A percentile compares a stretch with the other conserved stretches of the same genome.
Conservation (phyloP, 306 rosid species). For the Ormosia semicastrata region DNA sequence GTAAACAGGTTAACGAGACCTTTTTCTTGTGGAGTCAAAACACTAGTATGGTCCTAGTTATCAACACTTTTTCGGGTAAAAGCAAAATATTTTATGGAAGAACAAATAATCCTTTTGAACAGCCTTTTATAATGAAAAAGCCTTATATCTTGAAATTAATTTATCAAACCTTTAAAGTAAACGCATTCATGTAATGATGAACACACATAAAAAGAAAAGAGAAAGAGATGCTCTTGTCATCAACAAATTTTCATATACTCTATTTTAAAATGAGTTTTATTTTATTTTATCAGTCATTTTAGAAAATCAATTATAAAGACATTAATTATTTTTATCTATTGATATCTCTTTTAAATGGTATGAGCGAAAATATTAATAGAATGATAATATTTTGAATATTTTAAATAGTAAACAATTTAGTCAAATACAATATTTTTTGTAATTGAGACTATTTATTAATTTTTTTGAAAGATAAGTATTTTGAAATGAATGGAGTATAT, state of each 20-base stretch:
- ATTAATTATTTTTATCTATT: background rate
- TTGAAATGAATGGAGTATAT: background rate
- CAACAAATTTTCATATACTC: background rate
- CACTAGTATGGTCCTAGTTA: slow-evolving; percentile 22
- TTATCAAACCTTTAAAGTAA: slow-evolving; percentile 32
- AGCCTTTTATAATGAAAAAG: slow-evolving; percentile 2
- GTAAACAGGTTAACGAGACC: background rate
- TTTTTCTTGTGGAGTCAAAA: background rate
- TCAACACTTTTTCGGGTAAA: background rate
- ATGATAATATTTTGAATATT: no score
- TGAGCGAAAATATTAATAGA: no score
- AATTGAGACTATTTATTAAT: no score
- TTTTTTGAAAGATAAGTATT: no score
- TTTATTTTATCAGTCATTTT: background rate
- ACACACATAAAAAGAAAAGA: background rate
- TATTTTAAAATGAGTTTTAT: background rate
- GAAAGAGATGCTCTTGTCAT: background rate
- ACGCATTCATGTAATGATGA: slow-evolving; percentile 17
- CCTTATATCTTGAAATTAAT: slow-evolving; percentile 5
- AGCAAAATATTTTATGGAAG: background rate
- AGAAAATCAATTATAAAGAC: background rate
- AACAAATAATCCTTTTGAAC: slow-evolving; percentile 4
- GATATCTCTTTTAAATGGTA: no score
- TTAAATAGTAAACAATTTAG: no score
- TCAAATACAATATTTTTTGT: no score